A percentile compares a stretch with the other conserved stretches of the same genome.
Conservation (phyloP, 139 green algal species). For the Closterium sp. region DNA sequence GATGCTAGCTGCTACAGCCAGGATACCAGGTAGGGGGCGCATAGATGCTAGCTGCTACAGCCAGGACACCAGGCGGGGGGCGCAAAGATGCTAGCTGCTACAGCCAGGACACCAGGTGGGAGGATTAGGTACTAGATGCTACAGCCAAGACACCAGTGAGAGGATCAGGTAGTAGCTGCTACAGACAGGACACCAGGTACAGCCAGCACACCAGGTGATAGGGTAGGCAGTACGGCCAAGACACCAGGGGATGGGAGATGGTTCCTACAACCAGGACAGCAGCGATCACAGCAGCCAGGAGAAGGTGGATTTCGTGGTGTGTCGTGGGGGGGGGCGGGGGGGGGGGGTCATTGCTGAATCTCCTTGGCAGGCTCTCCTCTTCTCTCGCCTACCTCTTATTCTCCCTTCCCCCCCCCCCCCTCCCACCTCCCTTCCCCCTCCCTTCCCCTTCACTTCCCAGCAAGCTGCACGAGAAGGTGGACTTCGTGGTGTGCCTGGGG, state of each 20-base stretch:
- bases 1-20: background rate
- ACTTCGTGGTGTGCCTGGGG: slow-evolving; percentile 95
- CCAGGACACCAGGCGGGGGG: background rate
- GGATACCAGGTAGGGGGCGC: background rate
- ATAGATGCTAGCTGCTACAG: background rate
- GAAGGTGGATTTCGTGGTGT: background rate
- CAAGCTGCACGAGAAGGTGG: slow-evolving; percentile 59
- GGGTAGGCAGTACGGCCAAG: background rate
- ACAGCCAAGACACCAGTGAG: too few relatives aligned
- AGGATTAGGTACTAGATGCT: too few relatives aligned
- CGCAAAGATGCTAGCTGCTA: too few relatives aligned
- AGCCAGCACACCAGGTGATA: background rate
- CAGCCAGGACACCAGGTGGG: background rate
- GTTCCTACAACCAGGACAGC: too few relatives aligned
- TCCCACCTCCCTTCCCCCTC: background rate
- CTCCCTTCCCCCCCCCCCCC: background rate
- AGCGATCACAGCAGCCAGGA: too few relatives aligned
- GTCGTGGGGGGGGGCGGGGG: too few relatives aligned
- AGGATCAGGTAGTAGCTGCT: too few relatives aligned
- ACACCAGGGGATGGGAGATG: background rate
- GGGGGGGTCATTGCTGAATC: too few relatives aligned
- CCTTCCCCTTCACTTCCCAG: too few relatives aligned
- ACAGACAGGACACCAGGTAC: background rate
- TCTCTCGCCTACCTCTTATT: background rate
- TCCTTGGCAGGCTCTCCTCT: too few relatives aligned